These are phyloP conservation scores for Magnaporthiopsis incrustans DNA, from an alignment of 2,329 filamentous ascomycete species.

Conservation along the genomic window DNA sequence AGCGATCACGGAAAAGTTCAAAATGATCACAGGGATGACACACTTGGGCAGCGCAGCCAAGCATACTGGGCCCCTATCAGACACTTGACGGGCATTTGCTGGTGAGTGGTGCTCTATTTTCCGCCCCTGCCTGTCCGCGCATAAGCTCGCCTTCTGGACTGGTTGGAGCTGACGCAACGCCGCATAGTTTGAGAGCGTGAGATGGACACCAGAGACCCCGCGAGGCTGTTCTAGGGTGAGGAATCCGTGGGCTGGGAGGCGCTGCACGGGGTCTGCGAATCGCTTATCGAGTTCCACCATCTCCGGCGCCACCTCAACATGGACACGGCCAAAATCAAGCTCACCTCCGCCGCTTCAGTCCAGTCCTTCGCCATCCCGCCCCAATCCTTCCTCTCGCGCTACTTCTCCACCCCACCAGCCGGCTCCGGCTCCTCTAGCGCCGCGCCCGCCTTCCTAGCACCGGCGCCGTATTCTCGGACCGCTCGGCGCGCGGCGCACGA, in stretches of 20 bases:
- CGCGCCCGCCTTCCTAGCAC: too few relatives aligned
- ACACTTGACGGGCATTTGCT: too few relatives aligned
- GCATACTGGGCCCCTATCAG: too few relatives aligned
- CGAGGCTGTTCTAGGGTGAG: constrained; percentile 7
- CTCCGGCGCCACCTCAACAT: constrained; percentile 7
- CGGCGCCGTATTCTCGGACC: too few relatives aligned
- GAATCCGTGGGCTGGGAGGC: constrained; percentile 4
- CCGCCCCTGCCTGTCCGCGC: too few relatives aligned
- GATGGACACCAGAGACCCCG: constrained; percentile 5
- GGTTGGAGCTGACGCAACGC: too few relatives aligned
- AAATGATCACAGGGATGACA: background rate
- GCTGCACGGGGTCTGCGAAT: constrained; percentile 1
- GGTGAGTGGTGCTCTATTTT: too few relatives aligned
- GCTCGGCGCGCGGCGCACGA: constrained; percentile 31
- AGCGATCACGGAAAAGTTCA: background rate
- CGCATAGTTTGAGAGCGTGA: background rate
- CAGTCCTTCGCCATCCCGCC: too few relatives aligned
- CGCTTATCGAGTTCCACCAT: constrained; percentile 6
- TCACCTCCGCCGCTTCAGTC: constrained; percentile 7
- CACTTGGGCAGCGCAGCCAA: background rate
- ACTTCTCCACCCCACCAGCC: too few relatives aligned
- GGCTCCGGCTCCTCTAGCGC: too few relatives aligned
- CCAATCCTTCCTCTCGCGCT: too few relatives aligned
- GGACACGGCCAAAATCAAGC: constrained; percentile 4
- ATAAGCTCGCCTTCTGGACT: too few relatives aligned